Evolutionary conservation across 257 asterid genomes (phyloP), one percentile per base, ranked within the genome.

Genomic region (Henckelia pumila): DNA sequence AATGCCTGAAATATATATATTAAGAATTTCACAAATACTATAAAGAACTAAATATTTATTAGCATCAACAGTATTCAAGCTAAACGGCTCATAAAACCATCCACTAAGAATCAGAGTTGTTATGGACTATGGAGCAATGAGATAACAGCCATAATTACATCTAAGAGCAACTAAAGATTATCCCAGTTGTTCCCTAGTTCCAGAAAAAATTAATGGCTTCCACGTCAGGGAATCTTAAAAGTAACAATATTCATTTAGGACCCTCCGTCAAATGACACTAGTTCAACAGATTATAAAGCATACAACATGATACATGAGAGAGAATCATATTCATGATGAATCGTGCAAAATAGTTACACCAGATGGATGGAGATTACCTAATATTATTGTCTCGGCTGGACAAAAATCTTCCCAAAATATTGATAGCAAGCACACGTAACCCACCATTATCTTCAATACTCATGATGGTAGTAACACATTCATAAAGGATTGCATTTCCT

Each of bases 331-430:
- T 69, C 66, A 23, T 59, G 58, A 61, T 53, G 26, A 71, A 64
- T 56, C 61, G 59, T 33, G 61, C n/a, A 37, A 37, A 37, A 11
- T 37, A 62, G 61, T 64, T 69, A 63, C 59, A 61, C 17, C 61
- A 67, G 56, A 74, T 52, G 26, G 64, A 68, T 24, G 66, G 58
- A 61, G 62, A 63, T 59, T 61, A 91, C 99, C 99, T 85, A 78
- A 85, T 88, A 83, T 94, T 94, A 81, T 94, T 94, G 82, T 94
- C 99, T 59, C 95, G 97, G 77, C 94, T 89, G 75, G 99, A 94
- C 89, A 94, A 82, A 80, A 94, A 94, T 78, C 92, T 91, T 73
- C 99, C 99, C 88, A 94, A 74, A 73, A 94, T 94, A 80, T 94
- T 94, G 77, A 94, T 88, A 59, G 96, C 97, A 73, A 94, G 97